Base-by-base conservation (phyloP, 192 early-diverging fungal genomes). In the Diversispora epigaea region DNA sequence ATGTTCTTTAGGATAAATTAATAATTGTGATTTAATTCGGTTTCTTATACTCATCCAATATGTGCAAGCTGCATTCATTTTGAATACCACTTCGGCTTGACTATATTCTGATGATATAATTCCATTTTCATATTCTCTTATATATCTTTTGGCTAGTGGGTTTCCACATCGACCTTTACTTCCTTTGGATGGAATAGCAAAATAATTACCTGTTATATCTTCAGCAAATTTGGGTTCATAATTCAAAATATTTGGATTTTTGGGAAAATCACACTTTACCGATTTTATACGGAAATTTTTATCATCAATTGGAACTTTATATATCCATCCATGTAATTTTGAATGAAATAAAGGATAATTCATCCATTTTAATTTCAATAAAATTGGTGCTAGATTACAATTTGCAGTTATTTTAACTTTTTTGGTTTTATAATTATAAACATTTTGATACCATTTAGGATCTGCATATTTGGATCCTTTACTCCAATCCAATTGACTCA, bases 11-110 rank as follows among this genome's bases (percentile, higher is more conserved):
- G 57, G 21, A 60, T 60, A 60, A 60, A 60, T 60, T 25, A 32
- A 11, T 25, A 60, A 22, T 60, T 60, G 57, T 32, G 57, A 60
- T 12, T 76, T 7, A 21, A 78, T 71, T 50, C 97, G 87, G 68
- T 90, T 87, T 14, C 93, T 86, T 6, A 93, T 87, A 58, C 88
- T 88, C 41, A 91, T 90, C 97, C 97, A 99, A 80, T 99, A 99
- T 0, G 94, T 88, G 77, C 92, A 94, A 82, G 89, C 80, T 0
- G 88, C 84, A 56, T 93, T 92, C 71, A 90, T 82, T 40, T 86
- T 83, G 54, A 99, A 76, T 3, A 95, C 93, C 55, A 94, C 87
- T 61, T 85, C 85, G 17, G 95, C 94, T 50, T 73, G 49, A 32
- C 25, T 60, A 4, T 56, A 89, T 46, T 88, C 84, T 10, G 93